phyloP scores from a whole-genome alignment of 169 alveolate genomes.

The Plasmodium falciparum region DNA sequence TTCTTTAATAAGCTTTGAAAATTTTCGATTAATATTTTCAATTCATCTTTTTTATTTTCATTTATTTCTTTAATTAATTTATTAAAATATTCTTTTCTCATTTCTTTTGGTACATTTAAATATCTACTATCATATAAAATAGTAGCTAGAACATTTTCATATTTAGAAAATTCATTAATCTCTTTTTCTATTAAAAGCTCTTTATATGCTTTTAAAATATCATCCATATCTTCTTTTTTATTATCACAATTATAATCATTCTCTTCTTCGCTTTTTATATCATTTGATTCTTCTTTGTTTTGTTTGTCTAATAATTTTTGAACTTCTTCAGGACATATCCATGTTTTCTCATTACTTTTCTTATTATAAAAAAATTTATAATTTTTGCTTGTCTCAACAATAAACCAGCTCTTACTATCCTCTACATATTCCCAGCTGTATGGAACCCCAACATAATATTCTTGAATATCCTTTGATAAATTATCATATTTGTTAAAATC shows the following conservation, averaged over 20 bases:
- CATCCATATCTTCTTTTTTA: conserved; percentile 19
- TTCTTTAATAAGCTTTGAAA: conserved; percentile 23
- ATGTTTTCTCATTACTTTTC: conserved; percentile 50
- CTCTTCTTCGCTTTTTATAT: too few species aligned
- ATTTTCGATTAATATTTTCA: conserved; percentile 36
- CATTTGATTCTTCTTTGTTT: conserved; percentile 1
- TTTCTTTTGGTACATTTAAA: conserved; percentile 40
- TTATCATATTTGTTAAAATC: conserved; percentile 1
- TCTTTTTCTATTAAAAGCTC: conserved; percentile 33
- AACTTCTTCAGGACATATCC: conserved; percentile 56
- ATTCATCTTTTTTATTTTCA: conserved; percentile 17
- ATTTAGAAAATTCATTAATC: conserved; percentile 33
- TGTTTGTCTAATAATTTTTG: conserved; percentile 2
- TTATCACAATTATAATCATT: background rate
- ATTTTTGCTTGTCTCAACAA: conserved; percentile 54
- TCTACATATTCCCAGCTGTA: conserved; percentile 72
- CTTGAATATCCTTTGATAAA: conserved; percentile 41
- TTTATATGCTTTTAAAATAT: conserved; percentile 28
- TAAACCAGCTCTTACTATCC: conserved; percentile 63
- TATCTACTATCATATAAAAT: conserved; percentile 42
- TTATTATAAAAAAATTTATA: conserved; percentile 63
- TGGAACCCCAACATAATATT: conserved; percentile 41
- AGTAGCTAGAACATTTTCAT: conserved; percentile 39
- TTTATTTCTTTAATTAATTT: conserved; percentile 52
- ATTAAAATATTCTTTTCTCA: conserved; percentile 61